Percentiles rank a stretch among this genome's conserved stretches.
Conservation (phyloP, 305 asterid genomes). For the Fraxinus floribunda region DNA sequence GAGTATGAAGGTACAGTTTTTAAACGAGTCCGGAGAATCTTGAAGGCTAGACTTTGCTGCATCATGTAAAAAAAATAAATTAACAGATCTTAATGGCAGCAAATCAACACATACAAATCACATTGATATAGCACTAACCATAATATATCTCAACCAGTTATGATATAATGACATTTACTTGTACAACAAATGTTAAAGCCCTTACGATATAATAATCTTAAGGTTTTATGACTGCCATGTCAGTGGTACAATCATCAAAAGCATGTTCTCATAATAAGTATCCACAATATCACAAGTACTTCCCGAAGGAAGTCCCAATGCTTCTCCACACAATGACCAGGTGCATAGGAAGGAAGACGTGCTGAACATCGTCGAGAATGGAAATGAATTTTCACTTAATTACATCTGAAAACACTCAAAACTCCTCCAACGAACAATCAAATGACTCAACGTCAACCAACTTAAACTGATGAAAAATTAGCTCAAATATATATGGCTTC, state of each 20-base stretch:
- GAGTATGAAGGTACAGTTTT: constrained; percentile 89
- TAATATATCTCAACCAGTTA: constrained; percentile 7
- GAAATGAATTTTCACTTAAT: not conserved
- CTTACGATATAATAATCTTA: not conserved
- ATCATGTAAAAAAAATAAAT: constrained; percentile 25
- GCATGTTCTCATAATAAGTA: not conserved
- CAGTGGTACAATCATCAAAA: not conserved
- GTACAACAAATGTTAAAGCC: not conserved
- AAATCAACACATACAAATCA: constrained; percentile 1
- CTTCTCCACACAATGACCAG: not conserved
- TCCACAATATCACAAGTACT: not conserved
- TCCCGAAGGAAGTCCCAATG: not conserved
- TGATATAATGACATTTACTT: not conserved
- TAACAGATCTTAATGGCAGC: constrained; percentile 15
- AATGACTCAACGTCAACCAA: not conserved
- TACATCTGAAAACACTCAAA: not conserved
- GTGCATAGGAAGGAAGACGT: not conserved
- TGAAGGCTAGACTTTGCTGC: constrained; percentile 99
- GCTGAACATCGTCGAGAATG: not conserved
- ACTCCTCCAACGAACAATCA: not conserved
- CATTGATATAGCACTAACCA: not conserved
- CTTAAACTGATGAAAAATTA: not conserved
- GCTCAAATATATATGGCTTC: not conserved
- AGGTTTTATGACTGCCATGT: not conserved
- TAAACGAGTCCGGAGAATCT: constrained; percentile 81